phyloP scores from a whole-genome alignment of 495 filamentous ascomycete species.

The Trichoderma reesei region DNA sequence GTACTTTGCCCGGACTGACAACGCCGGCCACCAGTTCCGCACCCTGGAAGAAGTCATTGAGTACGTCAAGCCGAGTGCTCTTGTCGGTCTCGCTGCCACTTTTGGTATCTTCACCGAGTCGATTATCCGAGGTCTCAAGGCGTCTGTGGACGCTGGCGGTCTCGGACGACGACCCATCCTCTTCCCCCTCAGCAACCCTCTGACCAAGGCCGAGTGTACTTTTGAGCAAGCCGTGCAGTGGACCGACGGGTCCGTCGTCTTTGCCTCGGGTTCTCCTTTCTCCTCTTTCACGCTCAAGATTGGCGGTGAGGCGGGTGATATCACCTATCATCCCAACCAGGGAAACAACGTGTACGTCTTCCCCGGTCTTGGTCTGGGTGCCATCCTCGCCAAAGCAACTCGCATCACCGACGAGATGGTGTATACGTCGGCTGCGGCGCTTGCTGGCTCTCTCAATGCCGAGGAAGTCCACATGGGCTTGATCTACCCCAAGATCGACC shows the following conservation, averaged over 20 bases:
- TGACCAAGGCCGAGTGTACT: slow-evolving; percentile 92
- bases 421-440: slow-evolving; percentile 78
- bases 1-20: slow-evolving; percentile 90
- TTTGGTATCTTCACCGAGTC: slow-evolving; percentile 89
- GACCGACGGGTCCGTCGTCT: slow-evolving; percentile 84
- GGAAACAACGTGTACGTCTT: slow-evolving; percentile 91
- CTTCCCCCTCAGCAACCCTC: slow-evolving; percentile 91
- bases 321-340: slow-evolving; percentile 81
- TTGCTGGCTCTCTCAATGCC: slow-evolving; percentile 66
- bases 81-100: slow-evolving; percentile 90
- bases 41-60: slow-evolving; percentile 88
- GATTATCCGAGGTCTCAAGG: slow-evolving; percentile 71
- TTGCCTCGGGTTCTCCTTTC: slow-evolving; percentile 94
- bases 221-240: slow-evolving; percentile 81
- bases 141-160: slow-evolving; percentile 51
- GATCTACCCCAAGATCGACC: slow-evolving; percentile 87
- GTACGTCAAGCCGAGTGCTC: slow-evolving; percentile 84
- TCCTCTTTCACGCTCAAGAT: slow-evolving; percentile 54
- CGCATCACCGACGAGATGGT: slow-evolving; percentile 92
- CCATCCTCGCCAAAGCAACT: slow-evolving; percentile 83
- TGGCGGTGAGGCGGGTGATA: slow-evolving; percentile 44
- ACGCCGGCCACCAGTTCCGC: slow-evolving; percentile 82
- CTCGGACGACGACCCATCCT: slow-evolving; percentile 76
- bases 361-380: slow-evolving; percentile 90
- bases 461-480: slow-evolving; percentile 72